Base-by-base conservation (phyloP, 345 rosid genomes). In the Triadica sebifera region DNA sequence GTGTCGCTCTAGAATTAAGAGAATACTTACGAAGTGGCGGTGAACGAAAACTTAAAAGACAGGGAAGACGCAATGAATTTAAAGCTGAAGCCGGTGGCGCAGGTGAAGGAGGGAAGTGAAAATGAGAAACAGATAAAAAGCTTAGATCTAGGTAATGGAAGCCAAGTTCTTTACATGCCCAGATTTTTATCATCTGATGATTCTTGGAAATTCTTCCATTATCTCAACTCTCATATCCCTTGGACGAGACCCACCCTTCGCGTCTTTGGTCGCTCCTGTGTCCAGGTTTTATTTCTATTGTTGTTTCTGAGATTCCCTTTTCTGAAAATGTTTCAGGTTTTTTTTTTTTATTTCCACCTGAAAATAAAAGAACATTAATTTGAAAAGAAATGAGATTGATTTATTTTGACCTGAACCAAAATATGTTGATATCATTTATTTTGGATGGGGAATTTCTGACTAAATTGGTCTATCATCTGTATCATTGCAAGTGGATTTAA, bases 201-300 rank as follows among this genome's bases (percentile, higher is more conserved):
- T 10, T 82, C 95, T 2, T 90, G 97, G 97, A 62, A 77, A 65
- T 84, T 89, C 79, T 90, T 92, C 34, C 79, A 90, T 83, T 90
- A 85, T 80, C 89, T 94, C 47, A 78, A 92, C 88, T 81, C 85
- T 1, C 85, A 79, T 71, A 86, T 94, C 65, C 97, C 97, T 67
- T 94, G 98, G 98, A 82, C 87, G 60, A 79, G 97, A 57, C 97
- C 98, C 66, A 86, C 91, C 67, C 68, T 94, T 74, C 87, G 84
- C 12, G 89, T 94, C 77, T 92, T 86, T 22, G 92, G 90, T 65
- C 86, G 95, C 37, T 82, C 84, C 68, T 89, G 86, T 74, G 79
- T 87, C 25, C 97, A 92, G 98, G 97, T 94, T 70, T 56, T 25
- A 6, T 59, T 39, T 73, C 37, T 19, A 20, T 8, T 3, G 15